Evolutionary conservation across 2,329 filamentous ascomycete species (phyloP), one percentile per base, ranked within the genome.

Genomic region (Botrytis fabae): DNA sequence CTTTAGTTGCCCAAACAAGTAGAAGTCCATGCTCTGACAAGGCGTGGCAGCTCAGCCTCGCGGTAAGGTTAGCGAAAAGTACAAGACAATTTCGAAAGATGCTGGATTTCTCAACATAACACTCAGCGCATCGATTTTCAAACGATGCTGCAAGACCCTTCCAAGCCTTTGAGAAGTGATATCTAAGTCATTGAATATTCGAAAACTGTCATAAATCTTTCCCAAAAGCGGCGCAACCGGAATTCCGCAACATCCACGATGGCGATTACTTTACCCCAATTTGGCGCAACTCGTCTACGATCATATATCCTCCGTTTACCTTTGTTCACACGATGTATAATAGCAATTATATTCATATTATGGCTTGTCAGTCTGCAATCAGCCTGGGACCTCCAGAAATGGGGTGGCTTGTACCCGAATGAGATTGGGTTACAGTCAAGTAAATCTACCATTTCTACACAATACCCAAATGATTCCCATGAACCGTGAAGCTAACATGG

Each of bases 251-350:
- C 57, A 66, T 66, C 51, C 20, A 57, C 63, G 32, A 46, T 72
- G 65, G 48, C 65, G 38, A 54, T 65, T 51, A 71, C 72, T 42
- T 74, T 81, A 28, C 80, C 80, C n/a, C 77, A 79, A 73, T 91
- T 97, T 83, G 95, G 91, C 83, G 89, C 91, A 46, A 82, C 87
- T 75, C 90, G 93, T 77, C 87, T 94, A 78, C 91, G 93, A 76
- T 93, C 93, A 14, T 98, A 97, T 81, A 80, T 97, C 76, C 86
- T 93, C 74, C 91, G 94, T 66, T 86, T 98, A n/a, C 95, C 96
- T 51, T 86, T 98, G 1, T 94, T 96, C 81, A 98, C 96, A 40
- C 90, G 95, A 69, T 82, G 87, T 28, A 87, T 94, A 22, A 81
- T 94, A 32, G 79, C 90, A 6, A 83, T 91, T 62, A 92, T 97